Evolutionary conservation across 208 protist genomes (phyloP).

Genomic region (Trypanosoma platydactyli): DNA sequence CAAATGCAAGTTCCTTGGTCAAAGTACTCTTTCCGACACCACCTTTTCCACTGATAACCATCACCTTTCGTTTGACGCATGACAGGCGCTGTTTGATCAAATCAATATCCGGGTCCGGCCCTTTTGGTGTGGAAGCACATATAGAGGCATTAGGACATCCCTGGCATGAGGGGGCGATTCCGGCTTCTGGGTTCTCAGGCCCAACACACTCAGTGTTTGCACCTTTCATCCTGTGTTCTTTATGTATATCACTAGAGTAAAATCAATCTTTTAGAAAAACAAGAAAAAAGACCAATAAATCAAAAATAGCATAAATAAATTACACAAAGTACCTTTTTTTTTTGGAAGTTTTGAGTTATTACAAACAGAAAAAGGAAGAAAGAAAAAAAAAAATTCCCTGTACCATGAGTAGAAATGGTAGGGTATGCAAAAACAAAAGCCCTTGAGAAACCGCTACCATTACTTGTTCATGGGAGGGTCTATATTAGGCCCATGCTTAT

Average conservation of each 20-base stretch:
- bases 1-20: slow-evolving; percentile 90
- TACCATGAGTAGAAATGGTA: background rate
- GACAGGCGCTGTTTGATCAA: slow-evolving; percentile 78
- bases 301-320: slow-evolving; percentile 15
- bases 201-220: slow-evolving; percentile 93
- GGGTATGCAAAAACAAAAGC: background rate
- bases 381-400: no score
- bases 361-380: background rate
- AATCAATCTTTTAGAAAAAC: background rate
- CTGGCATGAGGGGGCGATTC: slow-evolving; percentile 94
- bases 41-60: slow-evolving; percentile 93
- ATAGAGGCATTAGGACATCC: slow-evolving; percentile 98
- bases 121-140: slow-evolving; percentile 94
- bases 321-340: background rate
- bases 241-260: background rate
- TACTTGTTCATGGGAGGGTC: slow-evolving; percentile 26
- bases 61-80: slow-evolving; percentile 82
- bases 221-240: slow-evolving; percentile 20
- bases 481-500: slow-evolving; percentile 67
- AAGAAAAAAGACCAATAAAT: slow-evolving; percentile 11
- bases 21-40: slow-evolving; percentile 95
- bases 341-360: background rate
- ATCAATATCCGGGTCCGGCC: slow-evolving; percentile 91
- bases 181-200: slow-evolving; percentile 91
- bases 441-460: no score